phyloP scores from a whole-genome alignment of 257 asterid genomes.

The Voacanga thouarsii region DNA sequence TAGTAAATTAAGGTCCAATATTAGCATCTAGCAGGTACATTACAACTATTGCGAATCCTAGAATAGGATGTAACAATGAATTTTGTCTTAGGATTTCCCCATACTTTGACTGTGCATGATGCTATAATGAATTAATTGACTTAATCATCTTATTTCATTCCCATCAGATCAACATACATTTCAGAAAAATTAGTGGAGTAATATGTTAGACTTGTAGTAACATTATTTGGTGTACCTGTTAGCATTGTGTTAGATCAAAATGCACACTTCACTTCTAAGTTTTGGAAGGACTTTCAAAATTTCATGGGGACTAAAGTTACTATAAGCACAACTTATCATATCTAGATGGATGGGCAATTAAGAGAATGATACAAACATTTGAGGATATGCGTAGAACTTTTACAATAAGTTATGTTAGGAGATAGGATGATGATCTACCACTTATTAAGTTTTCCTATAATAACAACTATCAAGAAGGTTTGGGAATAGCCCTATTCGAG shows the following conservation, averaged over 20 bases:
- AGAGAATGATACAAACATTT: neutral
- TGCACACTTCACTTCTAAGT: neutral
- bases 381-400: conserved; percentile 3
- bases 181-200: neutral
- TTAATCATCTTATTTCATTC: neutral
- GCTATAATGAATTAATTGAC: neutral
- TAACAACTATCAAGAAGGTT: neutral
- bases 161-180: neutral
- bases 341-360: neutral
- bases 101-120: neutral
- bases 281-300: neutral
- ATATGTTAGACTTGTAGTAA: neutral
- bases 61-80: conserved; percentile 1
- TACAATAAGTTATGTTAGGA: neutral
- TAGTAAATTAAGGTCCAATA: neutral
- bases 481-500: conserved; percentile 5
- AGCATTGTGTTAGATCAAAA: neutral
- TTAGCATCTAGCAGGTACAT: neutral
- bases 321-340: neutral
- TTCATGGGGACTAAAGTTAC: neutral
- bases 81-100: neutral
- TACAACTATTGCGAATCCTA: neutral
- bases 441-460: conserved; percentile 6
- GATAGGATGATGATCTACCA: neutral
- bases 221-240: conserved; percentile 1